Conservation (phyloP, 768 basidiomycete genomes). For the Suillus ampliporus region DNA sequence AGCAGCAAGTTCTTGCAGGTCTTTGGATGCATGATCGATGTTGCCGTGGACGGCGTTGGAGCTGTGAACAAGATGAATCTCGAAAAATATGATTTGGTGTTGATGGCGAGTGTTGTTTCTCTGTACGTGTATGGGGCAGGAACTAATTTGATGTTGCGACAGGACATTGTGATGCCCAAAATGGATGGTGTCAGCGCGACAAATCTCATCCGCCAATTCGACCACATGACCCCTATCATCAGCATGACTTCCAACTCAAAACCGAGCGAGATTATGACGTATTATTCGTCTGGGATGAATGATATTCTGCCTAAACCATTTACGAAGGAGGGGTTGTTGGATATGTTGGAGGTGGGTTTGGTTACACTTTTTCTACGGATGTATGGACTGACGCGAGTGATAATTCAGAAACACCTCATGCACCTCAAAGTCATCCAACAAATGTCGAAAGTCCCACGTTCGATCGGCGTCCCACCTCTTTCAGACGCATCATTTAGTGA, state of each 20-base stretch:
- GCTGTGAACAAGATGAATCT: constrained; percentile 97
- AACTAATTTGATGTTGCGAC: constrained; percentile 13
- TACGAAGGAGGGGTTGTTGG: constrained; percentile 88
- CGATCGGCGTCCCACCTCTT: constrained; percentile 69
- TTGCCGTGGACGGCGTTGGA: constrained; percentile 90
- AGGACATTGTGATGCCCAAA: constrained; percentile 97
- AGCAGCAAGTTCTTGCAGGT: constrained; percentile 94
- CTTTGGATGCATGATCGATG: constrained; percentile 93
- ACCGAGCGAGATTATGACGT: constrained; percentile 91
- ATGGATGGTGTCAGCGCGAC: constrained; percentile 91
- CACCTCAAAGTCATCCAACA: constrained; percentile 88
- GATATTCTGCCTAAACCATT: constrained; percentile 97
- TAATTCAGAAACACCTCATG: constrained; percentile 78
- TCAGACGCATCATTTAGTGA: constrained; percentile 60
- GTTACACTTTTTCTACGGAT: background rate
- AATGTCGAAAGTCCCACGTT: constrained; percentile 67
- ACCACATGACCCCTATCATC: constrained; percentile 94
- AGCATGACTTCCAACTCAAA: constrained; percentile 97
- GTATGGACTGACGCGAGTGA: background rate
- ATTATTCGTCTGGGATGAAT: constrained; percentile 82
- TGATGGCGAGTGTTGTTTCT: constrained; percentile 73
- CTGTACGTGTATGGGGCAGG: background rate
- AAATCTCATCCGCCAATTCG: constrained; percentile 92
- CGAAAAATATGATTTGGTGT: constrained; percentile 93
- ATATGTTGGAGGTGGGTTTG: constrained; percentile 82